phyloP scores from a whole-genome alignment of 2,329 filamentous ascomycete species.

The Neonectria neomacrospora region DNA sequence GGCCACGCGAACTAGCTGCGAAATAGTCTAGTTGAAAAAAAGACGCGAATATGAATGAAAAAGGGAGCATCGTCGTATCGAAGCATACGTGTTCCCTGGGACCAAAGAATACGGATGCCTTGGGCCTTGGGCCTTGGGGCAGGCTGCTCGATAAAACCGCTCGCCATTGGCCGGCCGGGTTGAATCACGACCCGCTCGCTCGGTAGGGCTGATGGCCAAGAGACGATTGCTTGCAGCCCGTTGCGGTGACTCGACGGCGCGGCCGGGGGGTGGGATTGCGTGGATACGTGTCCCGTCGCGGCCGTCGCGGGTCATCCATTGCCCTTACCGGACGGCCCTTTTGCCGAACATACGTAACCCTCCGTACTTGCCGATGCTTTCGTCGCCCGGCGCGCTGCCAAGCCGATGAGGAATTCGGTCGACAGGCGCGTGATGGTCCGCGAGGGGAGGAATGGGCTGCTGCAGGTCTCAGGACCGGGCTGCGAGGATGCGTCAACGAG shows the following conservation, averaged over 20 bases:
- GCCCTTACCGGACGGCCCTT: background rate
- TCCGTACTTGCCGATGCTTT: background rate
- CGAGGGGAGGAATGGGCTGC: background rate
- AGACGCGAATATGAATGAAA: background rate
- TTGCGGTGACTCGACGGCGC: background rate
- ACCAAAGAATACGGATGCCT: conserved; percentile 46
- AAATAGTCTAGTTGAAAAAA: background rate
- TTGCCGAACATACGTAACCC: conserved; percentile 10
- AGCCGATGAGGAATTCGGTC: conserved; percentile 5
- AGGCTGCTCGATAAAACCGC: conserved; percentile 46
- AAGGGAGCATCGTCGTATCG: conserved; percentile 20
- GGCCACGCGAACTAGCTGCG: background rate
- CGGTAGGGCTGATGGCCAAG: conserved; percentile 32
- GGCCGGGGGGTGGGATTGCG: conserved; percentile 33
- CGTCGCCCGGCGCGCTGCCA: background rate
- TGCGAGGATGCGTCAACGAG: conserved; percentile 29
- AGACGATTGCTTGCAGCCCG: background rate
- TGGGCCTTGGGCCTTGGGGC: conserved; percentile 33
- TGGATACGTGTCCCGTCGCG: conserved; percentile 32
- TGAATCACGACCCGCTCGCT: conserved; percentile 20
- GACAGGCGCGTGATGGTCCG: background rate
- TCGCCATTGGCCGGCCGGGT: conserved; percentile 37
- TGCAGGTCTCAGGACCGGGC: conserved; percentile 32
- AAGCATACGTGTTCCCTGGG: conserved; percentile 41
- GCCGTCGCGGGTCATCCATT: background rate